Conservation (phyloP, 768 basidiomycete genomes). For the Naematelia aurantialba region DNA sequence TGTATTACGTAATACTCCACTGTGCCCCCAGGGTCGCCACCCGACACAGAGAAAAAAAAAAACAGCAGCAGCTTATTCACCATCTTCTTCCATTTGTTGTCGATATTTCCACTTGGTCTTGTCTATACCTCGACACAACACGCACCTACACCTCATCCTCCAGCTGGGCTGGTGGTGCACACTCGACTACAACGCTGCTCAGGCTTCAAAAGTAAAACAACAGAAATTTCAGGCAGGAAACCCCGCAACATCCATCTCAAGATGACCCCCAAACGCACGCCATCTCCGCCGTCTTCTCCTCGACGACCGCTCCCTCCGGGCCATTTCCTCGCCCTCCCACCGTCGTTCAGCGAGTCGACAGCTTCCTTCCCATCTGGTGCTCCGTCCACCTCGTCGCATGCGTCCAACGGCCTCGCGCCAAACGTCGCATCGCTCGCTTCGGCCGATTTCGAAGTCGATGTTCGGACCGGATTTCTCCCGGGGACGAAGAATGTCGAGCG, state of each 20-base stretch:
- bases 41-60: no score
- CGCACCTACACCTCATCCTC: not conserved
- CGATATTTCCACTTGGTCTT: no score
- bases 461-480: slow-evolving; percentile 86
- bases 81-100: no score
- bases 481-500: slow-evolving; percentile 65
- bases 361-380: slow-evolving; percentile 8
- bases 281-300: slow-evolving; percentile 4
- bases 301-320: slow-evolving; percentile 26
- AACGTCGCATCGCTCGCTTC: slow-evolving; percentile 68
- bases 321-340: slow-evolving; percentile 48
- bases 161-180: no score
- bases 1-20: no score
- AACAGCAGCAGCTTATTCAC: no score
- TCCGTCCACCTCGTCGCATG: slow-evolving; percentile 30
- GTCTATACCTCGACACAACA: not conserved
- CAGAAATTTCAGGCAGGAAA: no score
- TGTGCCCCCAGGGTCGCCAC: no score
- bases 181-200: not conserved
- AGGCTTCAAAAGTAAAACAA: not conserved
- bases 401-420: slow-evolving; percentile 42
- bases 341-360: slow-evolving; percentile 32
- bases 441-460: slow-evolving; percentile 89
- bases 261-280: slow-evolving; percentile 10
- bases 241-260: no score